Evolutionary conservation across 768 basidiomycete species (phyloP), one percentile per base, ranked within the genome.

Genomic region (Lentinus brumalis): DNA sequence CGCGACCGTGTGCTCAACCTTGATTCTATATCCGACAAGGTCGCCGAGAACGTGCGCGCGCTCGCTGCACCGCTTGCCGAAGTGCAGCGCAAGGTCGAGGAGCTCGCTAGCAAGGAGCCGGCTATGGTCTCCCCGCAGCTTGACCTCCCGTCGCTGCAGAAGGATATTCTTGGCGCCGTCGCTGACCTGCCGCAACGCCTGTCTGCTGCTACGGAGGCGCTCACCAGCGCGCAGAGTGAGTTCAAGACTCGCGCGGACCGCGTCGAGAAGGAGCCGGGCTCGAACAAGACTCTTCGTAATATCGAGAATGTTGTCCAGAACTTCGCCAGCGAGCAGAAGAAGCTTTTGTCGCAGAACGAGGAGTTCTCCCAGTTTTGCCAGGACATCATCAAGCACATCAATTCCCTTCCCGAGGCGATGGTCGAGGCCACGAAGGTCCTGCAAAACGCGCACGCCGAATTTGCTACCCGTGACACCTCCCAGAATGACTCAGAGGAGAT

Each of bases 401-500:
- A 78, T 41, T 70, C 76, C 2, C 75, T 94, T 39, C 91, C 91
- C 1, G 84, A 86, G 29, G 73, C 78, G 1, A 78, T 93, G 57
- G 73, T 81, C 15, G 70, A 81, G 16, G 79, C 85, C 0, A 81
- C 81, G 18, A 78, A 79, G 53, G 79, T 79, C 41, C 70, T 93
- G 14, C 85, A 90, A 65, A 79, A 77, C 40, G 80, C 83, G 12
- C 82, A 89, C 56, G 79, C 83, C 10, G 89, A 91, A 58, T 79
- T 92, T 38, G 71, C 82, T 10, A 82, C 86, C 3, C 83, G 81
- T 16, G 83, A 86, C 61, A 77, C 78, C 8, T 77, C 79, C 30
- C 84, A 83, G 69, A 82, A 80, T 50, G 89, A 92, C 66, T 71
- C 86, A 31, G 89, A 92, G 10, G 90, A 93, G 55, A 77, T 91